Conservation (phyloP, 495 filamentous ascomycete genomes). For the Talaromyces proteolyticus region DNA sequence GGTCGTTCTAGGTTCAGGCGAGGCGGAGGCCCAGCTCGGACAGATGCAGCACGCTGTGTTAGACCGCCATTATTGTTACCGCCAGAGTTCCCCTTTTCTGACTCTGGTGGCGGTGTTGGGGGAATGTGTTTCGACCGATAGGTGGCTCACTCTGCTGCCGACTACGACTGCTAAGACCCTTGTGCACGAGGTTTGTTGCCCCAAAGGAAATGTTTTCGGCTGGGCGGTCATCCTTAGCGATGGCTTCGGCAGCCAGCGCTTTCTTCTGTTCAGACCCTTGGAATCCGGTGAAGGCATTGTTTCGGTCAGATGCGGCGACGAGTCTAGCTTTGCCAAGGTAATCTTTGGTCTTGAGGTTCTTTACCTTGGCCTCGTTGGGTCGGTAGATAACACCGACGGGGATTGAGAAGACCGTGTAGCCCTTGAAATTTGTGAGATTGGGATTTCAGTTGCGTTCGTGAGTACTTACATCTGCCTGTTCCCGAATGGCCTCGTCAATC, state of each 20-base stretch:
- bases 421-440: slow-evolving; percentile 40
- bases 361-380: slow-evolving; percentile 95
- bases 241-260: slow-evolving; percentile 20
- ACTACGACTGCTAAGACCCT: slow-evolving; percentile 64
- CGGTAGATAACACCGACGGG: slow-evolving; percentile 92
- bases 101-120: slow-evolving; percentile 91
- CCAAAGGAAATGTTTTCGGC: slow-evolving; percentile 80
- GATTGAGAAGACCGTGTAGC: slow-evolving; percentile 98
- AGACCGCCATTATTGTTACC: slow-evolving; percentile 12
- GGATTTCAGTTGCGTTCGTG: background rate
- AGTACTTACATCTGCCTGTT: slow-evolving; percentile 76
- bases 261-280: slow-evolving; percentile 69
- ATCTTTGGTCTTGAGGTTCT: slow-evolving; percentile 93
- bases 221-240: slow-evolving; percentile 65
- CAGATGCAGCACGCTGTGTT: slow-evolving; percentile 23
- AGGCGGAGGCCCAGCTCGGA: slow-evolving; percentile 30
- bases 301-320: slow-evolving; percentile 82
- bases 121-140: slow-evolving; percentile 84
- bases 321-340: slow-evolving; percentile 92
- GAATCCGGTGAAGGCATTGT: slow-evolving; percentile 72
- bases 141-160: slow-evolving; percentile 86
- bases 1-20: slow-evolving; percentile 33
- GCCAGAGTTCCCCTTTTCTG: slow-evolving; percentile 41
- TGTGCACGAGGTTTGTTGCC: slow-evolving; percentile 84
- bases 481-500: slow-evolving; percentile 92